phyloP scores from a whole-genome alignment of 2,329 filamentous ascomycete species.

The Alternaria tenuissima region DNA sequence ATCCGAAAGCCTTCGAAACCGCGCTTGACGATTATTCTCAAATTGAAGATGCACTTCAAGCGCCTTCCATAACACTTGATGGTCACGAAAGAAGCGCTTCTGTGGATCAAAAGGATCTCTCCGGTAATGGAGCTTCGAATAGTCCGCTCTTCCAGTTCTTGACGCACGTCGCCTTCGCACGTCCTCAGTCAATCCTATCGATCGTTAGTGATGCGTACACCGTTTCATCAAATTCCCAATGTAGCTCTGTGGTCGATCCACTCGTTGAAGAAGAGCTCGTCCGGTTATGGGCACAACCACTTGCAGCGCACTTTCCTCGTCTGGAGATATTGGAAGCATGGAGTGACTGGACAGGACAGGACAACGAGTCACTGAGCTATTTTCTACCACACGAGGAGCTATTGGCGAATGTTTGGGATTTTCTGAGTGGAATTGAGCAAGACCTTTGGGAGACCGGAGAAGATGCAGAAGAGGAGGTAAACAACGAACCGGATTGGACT shows the following conservation, averaged over 20 bases:
- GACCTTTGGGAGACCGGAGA: conserved; percentile 44
- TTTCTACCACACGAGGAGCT: conserved; percentile 42
- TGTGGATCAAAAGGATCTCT: not conserved
- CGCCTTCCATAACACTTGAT: conserved; percentile 14
- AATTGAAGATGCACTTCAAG: not conserved
- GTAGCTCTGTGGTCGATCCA: conserved; percentile 21
- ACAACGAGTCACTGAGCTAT: conserved; percentile 42
- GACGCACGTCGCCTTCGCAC: conserved; percentile 39
- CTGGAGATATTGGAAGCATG: conserved; percentile 47
- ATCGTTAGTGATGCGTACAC: conserved; percentile 25
- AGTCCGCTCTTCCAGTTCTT: conserved; percentile 36
- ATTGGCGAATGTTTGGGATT: conserved; percentile 44
- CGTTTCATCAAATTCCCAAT: conserved; percentile 21
- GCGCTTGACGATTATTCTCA: not conserved
- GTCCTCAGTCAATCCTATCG: conserved; percentile 38
- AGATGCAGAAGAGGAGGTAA: conserved; percentile 22
- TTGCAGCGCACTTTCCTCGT: conserved; percentile 38
- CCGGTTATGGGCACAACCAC: conserved; percentile 36
- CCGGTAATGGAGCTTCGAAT: not conserved
- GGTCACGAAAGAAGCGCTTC: not conserved
- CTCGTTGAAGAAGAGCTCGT: conserved; percentile 39
- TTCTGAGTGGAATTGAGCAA: conserved; percentile 45
- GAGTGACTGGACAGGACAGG: conserved; percentile 42
- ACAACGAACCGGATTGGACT: conserved; percentile 1
- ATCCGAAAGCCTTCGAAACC: not conserved